Base-by-base conservation (phyloP, 1,284 basidiomycete species). In the Tilletiopsis washingtonensis region DNA sequence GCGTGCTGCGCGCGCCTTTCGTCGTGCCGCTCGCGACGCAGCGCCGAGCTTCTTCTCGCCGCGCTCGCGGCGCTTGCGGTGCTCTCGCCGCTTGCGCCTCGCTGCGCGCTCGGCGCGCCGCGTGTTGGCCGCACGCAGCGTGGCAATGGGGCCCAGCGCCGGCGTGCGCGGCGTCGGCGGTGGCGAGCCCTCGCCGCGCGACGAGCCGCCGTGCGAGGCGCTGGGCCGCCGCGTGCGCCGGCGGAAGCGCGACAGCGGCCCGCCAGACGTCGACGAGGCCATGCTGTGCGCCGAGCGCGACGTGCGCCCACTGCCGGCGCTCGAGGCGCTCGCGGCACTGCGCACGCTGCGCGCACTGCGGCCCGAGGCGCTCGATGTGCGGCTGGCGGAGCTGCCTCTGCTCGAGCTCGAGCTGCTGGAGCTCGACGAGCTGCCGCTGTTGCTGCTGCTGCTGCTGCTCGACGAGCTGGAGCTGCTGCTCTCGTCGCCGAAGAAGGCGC, bases 401-500 rank as follows among this genome's bases (percentile, higher is more conserved):
- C 51, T 54, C 24, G 56, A 58, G 24, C 52, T 60, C n/a, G 52
- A 54, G 2, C 61, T 62, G 48, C 56, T 56, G 40, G 59, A 57
- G 25, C 41, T 50, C 3, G 26, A 37, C 41, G 23, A 44, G 27
- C 25, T 19, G 43, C 15, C n/a, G 25, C 19, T 20, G 6, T 12
- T 11, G 14, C 25, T 29, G n/a, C 19, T 7, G 29, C 19, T 23
- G n/a, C 11, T 12, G 17, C 15, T 17, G 17, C 40, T 43, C 9
- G 40, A 43, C 14, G 49, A 51, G n/a, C 49, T 51, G 7, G 54
- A 57, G 11, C 20, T 21, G 24, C 36, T 42, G 34, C 46, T 47
- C n/a, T 45, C 51, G 40, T 66, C 63, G n/a, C 67, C 69, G 41
- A 71, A 71, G 42, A 71, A 62, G 21, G 69, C 67, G 32, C 62